These are phyloP conservation scores for Sequoiadendron giganteum DNA, from an alignment of 75 land plant species.

Conservation along the genomic window DNA sequence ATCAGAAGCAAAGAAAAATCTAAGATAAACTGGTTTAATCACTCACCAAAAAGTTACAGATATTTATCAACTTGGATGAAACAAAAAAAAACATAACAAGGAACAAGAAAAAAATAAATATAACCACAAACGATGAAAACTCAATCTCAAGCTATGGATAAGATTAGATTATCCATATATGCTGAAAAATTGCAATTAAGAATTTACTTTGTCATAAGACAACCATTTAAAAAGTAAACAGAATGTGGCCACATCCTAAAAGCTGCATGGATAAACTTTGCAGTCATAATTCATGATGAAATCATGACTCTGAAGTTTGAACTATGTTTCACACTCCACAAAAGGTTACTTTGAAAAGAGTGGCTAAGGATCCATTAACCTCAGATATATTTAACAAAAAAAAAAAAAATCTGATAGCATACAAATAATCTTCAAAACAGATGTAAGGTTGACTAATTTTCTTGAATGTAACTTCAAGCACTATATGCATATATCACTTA, in stretches of 20 bases:
- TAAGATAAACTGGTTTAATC: background rate
- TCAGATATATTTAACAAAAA: background rate
- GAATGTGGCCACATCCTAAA: background rate
- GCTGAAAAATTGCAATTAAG: background rate
- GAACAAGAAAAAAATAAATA: background rate
- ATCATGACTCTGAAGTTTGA: background rate
- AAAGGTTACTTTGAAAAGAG: background rate
- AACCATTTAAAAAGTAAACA: background rate
- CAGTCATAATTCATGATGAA: background rate
- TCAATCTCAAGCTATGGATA: background rate
- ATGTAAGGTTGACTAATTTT: background rate
- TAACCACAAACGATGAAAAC: background rate
- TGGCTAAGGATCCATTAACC: background rate
- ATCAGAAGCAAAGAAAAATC: background rate
- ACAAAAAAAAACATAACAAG: background rate
- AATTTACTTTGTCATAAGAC: background rate
- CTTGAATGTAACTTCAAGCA: background rate
- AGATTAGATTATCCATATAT: background rate
- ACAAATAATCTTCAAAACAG: background rate
- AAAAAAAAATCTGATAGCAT: background rate
- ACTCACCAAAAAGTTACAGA: background rate
- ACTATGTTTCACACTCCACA: background rate
- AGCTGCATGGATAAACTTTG: background rate
- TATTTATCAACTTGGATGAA: conserved; percentile 4
- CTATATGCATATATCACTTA: background rate